Evolutionary conservation across 1,284 basidiomycete species (phyloP), one percentile per base, ranked within the genome.

Genomic region (Phlebopus sp.): DNA sequence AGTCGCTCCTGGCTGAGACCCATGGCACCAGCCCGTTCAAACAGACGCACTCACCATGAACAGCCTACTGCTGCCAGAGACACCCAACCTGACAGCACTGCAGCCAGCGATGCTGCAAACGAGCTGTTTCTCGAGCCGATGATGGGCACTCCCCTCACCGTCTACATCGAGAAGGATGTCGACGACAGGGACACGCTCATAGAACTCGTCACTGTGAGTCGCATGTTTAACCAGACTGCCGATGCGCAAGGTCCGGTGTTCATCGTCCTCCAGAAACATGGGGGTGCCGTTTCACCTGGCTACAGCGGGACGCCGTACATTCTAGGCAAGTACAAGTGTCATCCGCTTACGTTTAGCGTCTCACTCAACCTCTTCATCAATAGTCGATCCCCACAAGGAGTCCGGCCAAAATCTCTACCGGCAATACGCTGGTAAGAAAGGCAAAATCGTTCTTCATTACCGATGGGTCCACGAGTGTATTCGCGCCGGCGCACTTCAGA

Each of bases 121-220:
- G 65, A 66, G 31, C 73, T 90, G 49, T 91, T 91, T 61, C 69
- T 87, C 47, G 88, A 91, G 63, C 85, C 84, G 54, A 83, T 87
- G 78, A 77, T 87, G 67, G 88, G 89, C 58, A 79, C 74, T 1
- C 81, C 86, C 1, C 76, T 91, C 43, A 67, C 76, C 18, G 75
- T 90, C 53, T 91, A 85, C 69, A 75, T 91, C 57, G 85, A 89
- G 59, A 86, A 87, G 57, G 86, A 90, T 47, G 84, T 91, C 29
- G 71, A 77, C 27, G 80, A 88, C 67, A 79, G 78, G 59, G 81
- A 84, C 25, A 58, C 65, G 45, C 69, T 91, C 45, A 72, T 78
- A 30, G 77, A 80, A 45, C 69, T 86, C 51, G 76, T 91, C 57
- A 71, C 72, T 46, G 88, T 89, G 60, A 59, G 78, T 74, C 50